Conservation (phyloP, 2,329 filamentous ascomycete species). For the Colletotrichum paranaense region DNA sequence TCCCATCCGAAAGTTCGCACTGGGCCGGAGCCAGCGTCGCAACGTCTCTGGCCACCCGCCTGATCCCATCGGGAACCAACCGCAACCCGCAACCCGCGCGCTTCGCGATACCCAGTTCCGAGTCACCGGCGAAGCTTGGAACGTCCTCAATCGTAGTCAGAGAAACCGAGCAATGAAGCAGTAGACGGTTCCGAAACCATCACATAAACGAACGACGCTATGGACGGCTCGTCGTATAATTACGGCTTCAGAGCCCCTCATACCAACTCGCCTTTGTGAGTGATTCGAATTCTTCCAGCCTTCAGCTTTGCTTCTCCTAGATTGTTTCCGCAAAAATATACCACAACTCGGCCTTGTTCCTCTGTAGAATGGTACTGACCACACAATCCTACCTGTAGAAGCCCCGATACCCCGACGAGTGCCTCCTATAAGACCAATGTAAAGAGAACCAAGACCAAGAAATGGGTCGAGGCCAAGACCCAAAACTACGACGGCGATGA, state of each 20-base stretch:
- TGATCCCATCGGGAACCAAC: not conserved
- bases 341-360: not conserved
- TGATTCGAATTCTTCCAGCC: not conserved
- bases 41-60: not conserved
- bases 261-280: constrained; percentile 30
- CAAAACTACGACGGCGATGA: constrained; percentile 93
- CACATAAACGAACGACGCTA: constrained; percentile 20
- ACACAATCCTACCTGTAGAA: constrained; percentile 6
- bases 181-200: constrained; percentile 11
- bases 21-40: not conserved
- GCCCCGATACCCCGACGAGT: constrained; percentile 38
- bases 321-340: not conserved
- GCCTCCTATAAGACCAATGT: constrained; percentile 82
- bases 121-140: constrained; percentile 2
- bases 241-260: constrained; percentile 31
- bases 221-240: constrained; percentile 31
- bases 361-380: constrained; percentile 7
- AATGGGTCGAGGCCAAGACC: constrained; percentile 92
- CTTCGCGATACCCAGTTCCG: constrained; percentile 1
- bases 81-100: constrained; percentile 8
- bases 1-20: not conserved
- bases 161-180: constrained; percentile 16
- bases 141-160: not conserved
- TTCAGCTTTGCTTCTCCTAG: not conserved
- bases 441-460: constrained; percentile 88